Evolutionary conservation across 306 rosid species (phyloP).

Genomic region (Dryas drummondii): DNA sequence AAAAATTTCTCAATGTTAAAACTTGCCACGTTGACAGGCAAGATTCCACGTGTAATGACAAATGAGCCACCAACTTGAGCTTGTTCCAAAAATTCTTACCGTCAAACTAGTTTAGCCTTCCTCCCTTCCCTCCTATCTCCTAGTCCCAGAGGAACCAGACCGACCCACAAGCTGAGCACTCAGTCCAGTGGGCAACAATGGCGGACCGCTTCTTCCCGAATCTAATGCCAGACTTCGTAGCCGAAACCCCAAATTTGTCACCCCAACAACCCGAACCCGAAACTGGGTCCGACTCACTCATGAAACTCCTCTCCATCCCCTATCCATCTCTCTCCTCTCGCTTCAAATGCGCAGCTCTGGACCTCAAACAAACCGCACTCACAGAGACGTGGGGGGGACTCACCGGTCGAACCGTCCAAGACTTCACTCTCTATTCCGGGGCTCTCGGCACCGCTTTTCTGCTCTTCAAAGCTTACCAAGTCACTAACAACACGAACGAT

Average conservation of each 20-base stretch:
- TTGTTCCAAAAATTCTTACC: no score
- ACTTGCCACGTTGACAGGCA: no score
- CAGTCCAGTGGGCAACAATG: conserved; percentile 29
- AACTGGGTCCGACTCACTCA: conserved; percentile 39
- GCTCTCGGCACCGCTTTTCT: conserved; percentile 71
- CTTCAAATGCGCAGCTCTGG: conserved; percentile 72
- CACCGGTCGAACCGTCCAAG: conserved; percentile 40
- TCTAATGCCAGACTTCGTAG: conserved; percentile 54
- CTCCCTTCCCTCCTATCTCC: background rate
- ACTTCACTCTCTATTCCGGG: conserved; percentile 66
- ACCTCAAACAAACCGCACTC: conserved; percentile 69
- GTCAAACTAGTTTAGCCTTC: background rate
- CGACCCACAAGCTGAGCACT: background rate
- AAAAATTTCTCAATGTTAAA: no score
- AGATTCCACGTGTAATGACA: no score
- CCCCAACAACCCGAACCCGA: conserved; percentile 32
- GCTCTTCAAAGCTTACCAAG: conserved; percentile 54
- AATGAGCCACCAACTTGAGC: no score
- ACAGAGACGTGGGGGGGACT: conserved; percentile 52
- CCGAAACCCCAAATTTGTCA: conserved; percentile 43
- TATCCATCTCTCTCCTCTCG: conserved; percentile 52
- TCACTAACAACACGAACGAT: conserved; percentile 45
- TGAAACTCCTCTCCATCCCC: conserved; percentile 60
- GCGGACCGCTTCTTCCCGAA: conserved; percentile 66
- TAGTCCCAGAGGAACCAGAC: background rate